A percentile compares a stretch with the other conserved stretches of the same genome.
Conservation (phyloP, 192 early-diverging fungal genomes). For the Coemansia guatemalensis region DNA sequence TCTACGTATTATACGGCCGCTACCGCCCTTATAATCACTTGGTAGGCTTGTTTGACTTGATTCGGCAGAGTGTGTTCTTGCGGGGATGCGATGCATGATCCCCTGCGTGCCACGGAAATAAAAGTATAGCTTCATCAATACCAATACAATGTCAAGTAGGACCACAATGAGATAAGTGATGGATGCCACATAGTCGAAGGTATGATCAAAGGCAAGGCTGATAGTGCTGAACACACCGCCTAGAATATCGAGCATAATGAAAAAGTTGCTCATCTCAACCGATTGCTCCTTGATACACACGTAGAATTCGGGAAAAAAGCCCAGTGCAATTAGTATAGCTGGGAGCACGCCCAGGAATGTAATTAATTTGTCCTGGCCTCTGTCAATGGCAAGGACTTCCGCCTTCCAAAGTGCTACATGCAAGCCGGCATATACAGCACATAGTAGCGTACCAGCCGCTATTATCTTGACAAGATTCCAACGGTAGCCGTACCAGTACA, state of each 20-base stretch:
- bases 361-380: conserved; percentile 17
- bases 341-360: conserved; percentile 48
- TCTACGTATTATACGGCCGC: background rate
- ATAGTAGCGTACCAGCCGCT: conserved; percentile 19
- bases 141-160: conserved; percentile 42
- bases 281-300: conserved; percentile 47
- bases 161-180: conserved; percentile 51
- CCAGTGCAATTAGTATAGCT: conserved; percentile 43
- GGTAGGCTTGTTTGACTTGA: background rate
- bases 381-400: conserved; percentile 20
- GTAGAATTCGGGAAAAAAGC: conserved; percentile 52
- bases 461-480: conserved; percentile 8
- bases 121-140: conserved; percentile 45
- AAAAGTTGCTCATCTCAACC: conserved; percentile 53
- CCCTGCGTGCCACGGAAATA: conserved; percentile 32
- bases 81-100: background rate
- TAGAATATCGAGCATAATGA: conserved; percentile 38
- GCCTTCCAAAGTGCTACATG: conserved; percentile 51
- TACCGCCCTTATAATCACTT: background rate
- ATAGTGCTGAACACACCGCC: conserved; percentile 51
- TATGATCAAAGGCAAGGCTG: conserved; percentile 47
- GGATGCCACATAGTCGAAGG: conserved; percentile 52
- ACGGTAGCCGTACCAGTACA: conserved; percentile 46
- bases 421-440: conserved; percentile 28
- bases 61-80: background rate